phyloP scores from a whole-genome alignment of 2,329 filamentous ascomycete species.

The Cladosporium colombiae region DNA sequence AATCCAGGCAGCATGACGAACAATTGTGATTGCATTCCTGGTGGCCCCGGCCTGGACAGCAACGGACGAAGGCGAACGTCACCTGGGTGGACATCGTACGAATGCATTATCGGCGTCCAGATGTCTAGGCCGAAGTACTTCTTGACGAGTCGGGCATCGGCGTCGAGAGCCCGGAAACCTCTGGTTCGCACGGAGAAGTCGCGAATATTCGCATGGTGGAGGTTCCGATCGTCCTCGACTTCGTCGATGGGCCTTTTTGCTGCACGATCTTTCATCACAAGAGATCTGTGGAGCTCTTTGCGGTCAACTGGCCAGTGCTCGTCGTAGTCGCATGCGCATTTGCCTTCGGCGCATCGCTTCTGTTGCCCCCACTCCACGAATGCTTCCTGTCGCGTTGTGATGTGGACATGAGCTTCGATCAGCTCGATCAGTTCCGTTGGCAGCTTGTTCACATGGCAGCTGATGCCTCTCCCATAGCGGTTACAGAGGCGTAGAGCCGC shows the following conservation, averaged over 20 bases:
- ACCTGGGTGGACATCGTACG: background rate
- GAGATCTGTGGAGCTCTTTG: background rate
- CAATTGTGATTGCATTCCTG: background rate
- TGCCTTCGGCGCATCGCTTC: background rate
- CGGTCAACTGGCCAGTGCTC: background rate
- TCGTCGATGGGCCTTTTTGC: background rate
- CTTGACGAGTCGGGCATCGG: background rate
- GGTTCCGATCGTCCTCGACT: background rate
- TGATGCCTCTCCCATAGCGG: background rate
- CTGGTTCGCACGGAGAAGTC: background rate
- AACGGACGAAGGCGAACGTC: background rate
- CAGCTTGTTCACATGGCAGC: background rate
- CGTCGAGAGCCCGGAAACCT: background rate
- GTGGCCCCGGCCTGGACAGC: background rate
- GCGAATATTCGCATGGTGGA: background rate
- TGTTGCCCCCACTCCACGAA: background rate
- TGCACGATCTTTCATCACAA: background rate
- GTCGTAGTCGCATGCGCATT: background rate
- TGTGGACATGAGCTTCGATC: background rate
- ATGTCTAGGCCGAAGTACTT: background rate
- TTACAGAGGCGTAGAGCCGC: slow-evolving; percentile 13
- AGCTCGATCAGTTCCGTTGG: slow-evolving; percentile 7
- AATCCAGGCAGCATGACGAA: background rate
- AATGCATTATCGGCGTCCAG: slow-evolving; percentile 1
- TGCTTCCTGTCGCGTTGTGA: background rate